Base-by-base conservation (phyloP, 139 green algal genomes). In the Axilococcus clingmanii region DNA sequence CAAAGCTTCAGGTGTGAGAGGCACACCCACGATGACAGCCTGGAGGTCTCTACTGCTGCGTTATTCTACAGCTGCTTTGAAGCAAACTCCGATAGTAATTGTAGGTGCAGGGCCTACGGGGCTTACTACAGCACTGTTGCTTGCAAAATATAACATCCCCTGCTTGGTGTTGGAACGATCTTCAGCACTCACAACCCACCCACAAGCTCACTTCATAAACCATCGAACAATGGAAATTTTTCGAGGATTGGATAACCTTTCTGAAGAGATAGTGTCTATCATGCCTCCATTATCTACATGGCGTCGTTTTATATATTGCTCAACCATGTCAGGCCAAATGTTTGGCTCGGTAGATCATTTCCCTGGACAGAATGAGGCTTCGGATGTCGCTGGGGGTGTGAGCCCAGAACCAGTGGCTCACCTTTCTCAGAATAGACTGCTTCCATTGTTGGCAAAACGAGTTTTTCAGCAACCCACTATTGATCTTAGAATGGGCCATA, bases 181-280 rank as follows among this genome's bases (percentile, higher is more conserved):
- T 4, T 11, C 15, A 3, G 24, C 12, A 23, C 54, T 70, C n/a
- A 67, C 63, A 6, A 29, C 45, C 16, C 87, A 96, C 60, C 88
- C 88, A 3, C 74, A 84, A 40, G 88, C 88, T 15, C 90, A 97
- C 55, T 92, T 91, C 52, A 91, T 97, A 51, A 96, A 95, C 66
- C 85, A 86, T 59, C 63, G 90, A 2, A 91, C 85, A 35, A 95
- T 96, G 88, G 88, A 96, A 71, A 64, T 84, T 17, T 34, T 65
- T 23, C 22, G 70, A n/a, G 36, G 53, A 6, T 34, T 77, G 17
- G 30, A 28, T 32, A 48, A 48, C 23, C 42, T 89, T 38, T 67
- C 76, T 17, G 42, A 19, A 0, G 52, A 67, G 25, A 71, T 92
- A 15, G 15, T 41, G 22, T 4, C 19, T n/a, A 31, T 30, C 5